These are phyloP conservation scores for Beta vulgaris DNA, from an alignment of 148 eudicot genomes.

Conservation along the genomic window DNA sequence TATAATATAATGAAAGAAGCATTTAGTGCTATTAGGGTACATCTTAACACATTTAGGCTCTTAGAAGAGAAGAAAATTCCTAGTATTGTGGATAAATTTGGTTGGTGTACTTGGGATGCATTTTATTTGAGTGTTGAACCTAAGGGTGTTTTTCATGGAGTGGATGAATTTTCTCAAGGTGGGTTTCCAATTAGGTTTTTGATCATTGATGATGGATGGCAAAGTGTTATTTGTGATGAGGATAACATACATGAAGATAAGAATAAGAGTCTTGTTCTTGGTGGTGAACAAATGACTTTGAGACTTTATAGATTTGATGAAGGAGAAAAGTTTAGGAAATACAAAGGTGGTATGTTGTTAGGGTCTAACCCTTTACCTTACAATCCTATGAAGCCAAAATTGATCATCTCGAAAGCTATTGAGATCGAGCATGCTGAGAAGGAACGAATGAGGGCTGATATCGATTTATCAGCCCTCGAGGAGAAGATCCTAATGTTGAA, in stretches of 20 bases:
- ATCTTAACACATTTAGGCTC: slow-evolving; percentile 56
- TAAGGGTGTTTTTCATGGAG: slow-evolving; percentile 53
- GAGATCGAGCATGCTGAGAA: slow-evolving; percentile 36
- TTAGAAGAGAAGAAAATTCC: slow-evolving; percentile 62
- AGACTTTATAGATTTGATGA: slow-evolving; percentile 49
- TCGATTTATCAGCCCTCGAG: slow-evolving; percentile 33
- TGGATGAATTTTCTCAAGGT: slow-evolving; percentile 41
- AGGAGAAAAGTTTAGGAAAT: slow-evolving; percentile 45
- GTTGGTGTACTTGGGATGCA: slow-evolving; percentile 84
- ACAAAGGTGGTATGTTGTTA: slow-evolving; percentile 39
- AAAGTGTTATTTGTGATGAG: slow-evolving; percentile 38
- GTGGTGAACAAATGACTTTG: slow-evolving; percentile 58
- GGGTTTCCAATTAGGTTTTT: slow-evolving; percentile 45
- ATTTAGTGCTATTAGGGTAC: slow-evolving; percentile 50
- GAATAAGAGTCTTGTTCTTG: slow-evolving; percentile 43
- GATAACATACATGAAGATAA: slow-evolving; percentile 37
- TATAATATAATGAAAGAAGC: slow-evolving; percentile 65
- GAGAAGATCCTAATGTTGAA: slow-evolving; percentile 33
- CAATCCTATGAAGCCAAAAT: neutral
- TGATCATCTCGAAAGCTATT: neutral
- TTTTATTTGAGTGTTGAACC: slow-evolving; percentile 63
- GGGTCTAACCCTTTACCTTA: slow-evolving; percentile 28
- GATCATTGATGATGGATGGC: slow-evolving; percentile 63
- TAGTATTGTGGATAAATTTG: slow-evolving; percentile 44
- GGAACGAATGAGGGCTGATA: slow-evolving; percentile 36